Percentiles rank a stretch among this genome's conserved stretches.
These are phyloP conservation scores for Podila clonocystis DNA, from an alignment of 192 early-diverging fungal species.

Conservation along the genomic window DNA sequence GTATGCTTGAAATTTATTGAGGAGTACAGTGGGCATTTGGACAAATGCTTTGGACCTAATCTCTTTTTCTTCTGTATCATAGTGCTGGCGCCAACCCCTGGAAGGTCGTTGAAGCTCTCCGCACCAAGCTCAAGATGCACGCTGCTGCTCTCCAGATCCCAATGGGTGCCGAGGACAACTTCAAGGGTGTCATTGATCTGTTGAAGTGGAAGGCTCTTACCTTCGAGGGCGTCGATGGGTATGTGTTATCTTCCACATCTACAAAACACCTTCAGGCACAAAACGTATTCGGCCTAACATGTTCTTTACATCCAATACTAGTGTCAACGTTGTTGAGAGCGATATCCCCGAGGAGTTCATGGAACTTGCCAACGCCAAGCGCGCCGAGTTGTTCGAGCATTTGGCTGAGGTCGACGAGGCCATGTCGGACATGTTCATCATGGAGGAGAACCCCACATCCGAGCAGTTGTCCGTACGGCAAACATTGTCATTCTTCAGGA, in stretches of 20 bases:
- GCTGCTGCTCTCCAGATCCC: conserved; percentile 86
- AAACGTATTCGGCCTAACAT: no score
- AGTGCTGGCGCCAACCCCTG: conserved; percentile 84
- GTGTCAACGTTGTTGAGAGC: conserved; percentile 76
- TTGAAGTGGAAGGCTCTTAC: conserved; percentile 87
- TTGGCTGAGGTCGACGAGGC: conserved; percentile 87
- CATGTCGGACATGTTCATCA: conserved; percentile 85
- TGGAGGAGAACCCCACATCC: conserved; percentile 74
- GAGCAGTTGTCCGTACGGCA: conserved; percentile 67
- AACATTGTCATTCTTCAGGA: not conserved
- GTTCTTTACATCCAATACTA: conserved; percentile 22
- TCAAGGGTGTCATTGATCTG: conserved; percentile 93
- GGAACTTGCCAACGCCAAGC: conserved; percentile 71
- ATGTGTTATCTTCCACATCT: conserved; percentile 13
- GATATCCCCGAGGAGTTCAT: conserved; percentile 75
- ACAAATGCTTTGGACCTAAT: not conserved
- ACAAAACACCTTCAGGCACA: not conserved
- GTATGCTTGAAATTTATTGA: no score
- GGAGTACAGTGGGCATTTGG: no score
- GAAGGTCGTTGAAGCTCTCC: conserved; percentile 83
- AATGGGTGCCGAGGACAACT: conserved; percentile 88
- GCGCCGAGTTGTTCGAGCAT: conserved; percentile 78
- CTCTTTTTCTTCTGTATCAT: not conserved
- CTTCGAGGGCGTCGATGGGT: conserved; percentile 91
- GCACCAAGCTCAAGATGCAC: conserved; percentile 79